A percentile compares a stretch with the other conserved stretches of the same genome.
phyloP scores from a whole-genome alignment of 176 grass and related monocot species.

The Eleusine indica region DNA sequence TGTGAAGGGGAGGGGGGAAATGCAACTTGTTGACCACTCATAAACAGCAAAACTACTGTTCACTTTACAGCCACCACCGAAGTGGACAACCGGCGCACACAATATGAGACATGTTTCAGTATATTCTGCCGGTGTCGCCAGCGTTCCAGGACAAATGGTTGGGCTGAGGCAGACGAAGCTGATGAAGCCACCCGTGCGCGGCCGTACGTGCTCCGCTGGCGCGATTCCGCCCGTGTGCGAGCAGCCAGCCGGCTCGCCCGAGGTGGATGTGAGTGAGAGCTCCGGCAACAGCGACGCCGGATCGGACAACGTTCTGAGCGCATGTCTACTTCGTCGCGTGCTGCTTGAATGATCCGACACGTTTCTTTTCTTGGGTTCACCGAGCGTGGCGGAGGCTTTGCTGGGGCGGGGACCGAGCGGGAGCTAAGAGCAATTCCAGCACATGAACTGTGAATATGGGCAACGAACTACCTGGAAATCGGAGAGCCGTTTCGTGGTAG shows the following conservation, averaged over 20 bases:
- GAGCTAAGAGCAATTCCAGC: neutral
- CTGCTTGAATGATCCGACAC: neutral
- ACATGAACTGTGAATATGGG: neutral
- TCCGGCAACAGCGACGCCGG: constrained; percentile 25
- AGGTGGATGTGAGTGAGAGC: neutral
- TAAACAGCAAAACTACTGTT: constrained; percentile 7
- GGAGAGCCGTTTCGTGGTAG: neutral
- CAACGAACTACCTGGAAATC: neutral
- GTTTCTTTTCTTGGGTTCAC: neutral
- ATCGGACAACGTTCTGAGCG: constrained; percentile 21
- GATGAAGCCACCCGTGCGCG: neutral
- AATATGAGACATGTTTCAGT: neutral
- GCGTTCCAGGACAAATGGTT: constrained; percentile 13
- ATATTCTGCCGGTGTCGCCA: constrained; percentile 29
- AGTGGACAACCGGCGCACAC: neutral
- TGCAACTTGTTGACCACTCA: neutral
- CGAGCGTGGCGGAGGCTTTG: neutral
- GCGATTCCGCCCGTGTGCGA: constrained; percentile 19
- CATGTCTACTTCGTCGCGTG: constrained; percentile 1
- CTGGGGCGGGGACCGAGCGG: neutral
- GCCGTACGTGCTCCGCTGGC: constrained; percentile 37
- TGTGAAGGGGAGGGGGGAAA: neutral
- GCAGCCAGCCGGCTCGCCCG: neutral
- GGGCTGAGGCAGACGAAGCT: neutral
- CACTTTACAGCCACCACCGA: neutral